These are phyloP conservation scores for Tolypocladium tundrense DNA, from an alignment of 2,329 filamentous ascomycete species.

Conservation along the genomic window DNA sequence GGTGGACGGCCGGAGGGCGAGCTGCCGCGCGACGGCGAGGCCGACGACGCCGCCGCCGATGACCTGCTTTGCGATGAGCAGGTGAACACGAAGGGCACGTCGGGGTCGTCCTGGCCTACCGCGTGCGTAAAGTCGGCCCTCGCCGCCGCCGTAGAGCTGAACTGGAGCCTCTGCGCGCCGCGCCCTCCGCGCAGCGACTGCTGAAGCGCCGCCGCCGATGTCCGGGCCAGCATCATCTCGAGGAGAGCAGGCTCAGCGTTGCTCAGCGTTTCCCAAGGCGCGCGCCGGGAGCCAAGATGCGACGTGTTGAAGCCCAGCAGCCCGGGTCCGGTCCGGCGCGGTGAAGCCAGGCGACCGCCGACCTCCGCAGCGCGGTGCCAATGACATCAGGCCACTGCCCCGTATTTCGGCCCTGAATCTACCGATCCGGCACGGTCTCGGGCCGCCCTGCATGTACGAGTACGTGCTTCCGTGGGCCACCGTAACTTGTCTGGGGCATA, in stretches of 20 bases:
- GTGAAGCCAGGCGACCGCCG: neutral
- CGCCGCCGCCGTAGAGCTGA: constrained; percentile 23
- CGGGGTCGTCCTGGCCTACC: constrained; percentile 16
- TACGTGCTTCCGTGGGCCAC: neutral
- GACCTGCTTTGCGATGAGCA: constrained; percentile 24
- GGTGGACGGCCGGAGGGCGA: constrained; percentile 52
- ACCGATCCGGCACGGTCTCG: neutral
- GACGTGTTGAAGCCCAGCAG: neutral
- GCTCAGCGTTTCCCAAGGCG: neutral
- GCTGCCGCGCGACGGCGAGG: constrained; percentile 64
- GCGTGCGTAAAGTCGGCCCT: constrained; percentile 35
- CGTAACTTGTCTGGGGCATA: neutral
- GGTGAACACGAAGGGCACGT: neutral
- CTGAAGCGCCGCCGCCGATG: neutral
- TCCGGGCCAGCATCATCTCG: constrained; percentile 4
- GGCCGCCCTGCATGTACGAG: neutral
- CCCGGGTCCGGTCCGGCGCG: neutral
- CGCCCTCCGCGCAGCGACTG: neutral
- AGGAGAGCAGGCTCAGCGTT: neutral
- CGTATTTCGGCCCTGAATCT: neutral
- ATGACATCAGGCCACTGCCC: neutral
- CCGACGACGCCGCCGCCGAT: constrained; percentile 61
- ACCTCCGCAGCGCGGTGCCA: neutral
- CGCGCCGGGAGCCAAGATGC: neutral
- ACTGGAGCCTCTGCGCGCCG: constrained; percentile 12